phyloP scores from a whole-genome alignment of 345 rosid species.

The Acer yangbiense region DNA sequence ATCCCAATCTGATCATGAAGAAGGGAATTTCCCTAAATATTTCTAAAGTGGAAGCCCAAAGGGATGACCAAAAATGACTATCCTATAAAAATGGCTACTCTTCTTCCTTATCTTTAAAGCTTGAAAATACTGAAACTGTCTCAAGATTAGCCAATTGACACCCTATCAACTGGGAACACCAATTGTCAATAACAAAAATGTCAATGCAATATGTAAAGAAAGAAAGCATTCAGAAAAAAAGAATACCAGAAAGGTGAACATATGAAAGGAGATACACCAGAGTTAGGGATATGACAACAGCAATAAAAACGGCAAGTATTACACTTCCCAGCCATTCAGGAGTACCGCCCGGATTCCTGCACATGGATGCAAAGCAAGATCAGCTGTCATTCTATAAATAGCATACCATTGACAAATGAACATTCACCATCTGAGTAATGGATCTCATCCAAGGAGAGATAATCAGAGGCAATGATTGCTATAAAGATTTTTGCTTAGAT shows the following conservation, averaged over 20 bases:
- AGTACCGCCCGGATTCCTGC: slow-evolving; percentile 82
- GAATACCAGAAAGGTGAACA: slow-evolving; percentile 82
- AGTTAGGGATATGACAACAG: slow-evolving; percentile 66
- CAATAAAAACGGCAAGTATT: slow-evolving; percentile 55
- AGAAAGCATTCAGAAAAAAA: slow-evolving; percentile 22
- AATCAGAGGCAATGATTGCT: background rate
- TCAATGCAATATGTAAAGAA: slow-evolving; percentile 6
- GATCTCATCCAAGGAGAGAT: background rate
- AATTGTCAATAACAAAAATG: background rate
- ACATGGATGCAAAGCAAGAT: slow-evolving; percentile 19
- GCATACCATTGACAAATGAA: background rate
- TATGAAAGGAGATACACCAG: slow-evolving; percentile 83
- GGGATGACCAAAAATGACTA: background rate
- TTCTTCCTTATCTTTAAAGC: background rate
- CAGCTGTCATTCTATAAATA: slow-evolving; percentile 6
- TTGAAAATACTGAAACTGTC: slow-evolving; percentile 1
- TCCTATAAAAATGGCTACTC: background rate
- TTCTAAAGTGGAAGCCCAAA: background rate
- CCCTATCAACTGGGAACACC: background rate
- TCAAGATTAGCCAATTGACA: background rate
- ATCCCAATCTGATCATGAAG: background rate
- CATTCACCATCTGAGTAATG: background rate
- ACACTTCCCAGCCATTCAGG: slow-evolving; percentile 88
- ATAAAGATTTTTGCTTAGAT: background rate
- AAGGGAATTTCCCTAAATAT: background rate